A percentile compares a stretch with the other conserved stretches of the same genome.
Conservation (phyloP, 2,329 filamentous ascomycete species). For the Metarhizium anisopliae region DNA sequence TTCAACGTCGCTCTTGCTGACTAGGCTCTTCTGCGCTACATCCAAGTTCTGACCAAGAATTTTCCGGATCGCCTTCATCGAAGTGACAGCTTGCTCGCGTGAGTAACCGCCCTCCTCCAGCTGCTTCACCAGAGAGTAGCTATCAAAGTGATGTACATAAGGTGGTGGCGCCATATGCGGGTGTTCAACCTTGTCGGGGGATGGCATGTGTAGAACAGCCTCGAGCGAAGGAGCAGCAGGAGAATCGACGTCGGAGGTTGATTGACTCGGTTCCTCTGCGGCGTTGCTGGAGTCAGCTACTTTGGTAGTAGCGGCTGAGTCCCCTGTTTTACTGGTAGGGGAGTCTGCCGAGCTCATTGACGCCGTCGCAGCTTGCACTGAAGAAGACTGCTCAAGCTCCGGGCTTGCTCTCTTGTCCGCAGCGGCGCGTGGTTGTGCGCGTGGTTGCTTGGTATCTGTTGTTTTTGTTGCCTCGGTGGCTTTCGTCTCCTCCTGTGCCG, state of each 20-base stretch:
- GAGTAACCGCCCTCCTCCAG: slow-evolving; percentile 68
- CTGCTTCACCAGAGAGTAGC: slow-evolving; percentile 77
- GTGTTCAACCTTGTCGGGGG: slow-evolving; percentile 37
- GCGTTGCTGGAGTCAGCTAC: not conserved
- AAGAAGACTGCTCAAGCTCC: not conserved
- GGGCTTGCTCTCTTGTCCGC: not conserved
- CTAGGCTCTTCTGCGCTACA: slow-evolving; percentile 67
- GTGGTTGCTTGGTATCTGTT: not conserved
- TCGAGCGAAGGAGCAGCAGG: slow-evolving; percentile 32
- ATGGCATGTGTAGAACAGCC: slow-evolving; percentile 38
- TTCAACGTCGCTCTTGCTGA: slow-evolving; percentile 87
- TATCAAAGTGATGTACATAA: slow-evolving; percentile 96
- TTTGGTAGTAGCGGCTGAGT: not conserved
- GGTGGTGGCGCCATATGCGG: slow-evolving; percentile 65
- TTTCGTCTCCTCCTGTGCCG: not conserved
- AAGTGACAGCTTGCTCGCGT: slow-evolving; percentile 63
- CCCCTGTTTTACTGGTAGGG: not conserved
- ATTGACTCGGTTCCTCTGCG: not conserved
- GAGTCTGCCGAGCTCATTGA: not conserved
- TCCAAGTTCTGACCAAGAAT: slow-evolving; percentile 73
- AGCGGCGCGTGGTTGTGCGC: not conserved
- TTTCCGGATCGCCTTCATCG: slow-evolving; percentile 86
- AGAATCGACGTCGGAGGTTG: slow-evolving; percentile 11
- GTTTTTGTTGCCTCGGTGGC: not conserved
- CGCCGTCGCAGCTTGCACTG: not conserved